These are phyloP conservation scores for Wickerhamiella dianesei DNA, from an alignment of 805 yeast species.

Conservation along the genomic window DNA sequence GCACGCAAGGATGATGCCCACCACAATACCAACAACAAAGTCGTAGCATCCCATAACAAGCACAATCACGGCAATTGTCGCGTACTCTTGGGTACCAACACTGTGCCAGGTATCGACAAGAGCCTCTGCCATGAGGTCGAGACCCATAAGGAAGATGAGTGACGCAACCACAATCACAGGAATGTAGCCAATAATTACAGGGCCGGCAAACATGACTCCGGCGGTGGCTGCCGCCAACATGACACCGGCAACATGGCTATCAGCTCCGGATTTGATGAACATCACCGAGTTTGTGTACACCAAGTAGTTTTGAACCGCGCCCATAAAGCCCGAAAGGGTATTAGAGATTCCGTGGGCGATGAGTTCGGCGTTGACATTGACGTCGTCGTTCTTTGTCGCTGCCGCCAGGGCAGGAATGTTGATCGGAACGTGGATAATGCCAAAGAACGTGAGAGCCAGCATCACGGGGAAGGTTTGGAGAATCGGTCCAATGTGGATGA, in stretches of 20 bases:
- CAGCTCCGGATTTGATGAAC: constrained; percentile 91
- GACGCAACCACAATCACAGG: constrained; percentile 96
- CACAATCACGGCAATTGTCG: constrained; percentile 76
- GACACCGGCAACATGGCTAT: constrained; percentile 77
- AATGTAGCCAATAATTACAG: constrained; percentile 80
- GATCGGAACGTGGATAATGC: constrained; percentile 91
- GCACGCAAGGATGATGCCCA: constrained; percentile 84
- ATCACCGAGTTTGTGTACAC: constrained; percentile 89
- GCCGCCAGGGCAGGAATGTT: constrained; percentile 96
- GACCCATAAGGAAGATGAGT: constrained; percentile 76
- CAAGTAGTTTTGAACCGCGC: constrained; percentile 86
- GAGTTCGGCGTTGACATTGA: constrained; percentile 84
- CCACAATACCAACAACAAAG: constrained; percentile 83
- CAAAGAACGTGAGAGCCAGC: constrained; percentile 92
- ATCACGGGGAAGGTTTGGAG: constrained; percentile 70
- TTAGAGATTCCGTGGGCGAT: constrained; percentile 93
- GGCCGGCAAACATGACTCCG: constrained; percentile 74
- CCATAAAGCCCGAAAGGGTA: constrained; percentile 64
- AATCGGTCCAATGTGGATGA: constrained; percentile 65
- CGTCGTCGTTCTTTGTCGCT: constrained; percentile 60
- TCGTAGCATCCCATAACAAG: constrained; percentile 91
- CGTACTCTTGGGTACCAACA: constrained; percentile 62
- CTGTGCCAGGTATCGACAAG: constrained; percentile 72
- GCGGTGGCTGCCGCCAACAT: constrained; percentile 73
- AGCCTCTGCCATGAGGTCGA: constrained; percentile 79